Percentiles rank a stretch among this genome's conserved stretches.
phyloP scores from a whole-genome alignment of 371 early-diverging fungal species.

The Blakeslea trispora region DNA sequence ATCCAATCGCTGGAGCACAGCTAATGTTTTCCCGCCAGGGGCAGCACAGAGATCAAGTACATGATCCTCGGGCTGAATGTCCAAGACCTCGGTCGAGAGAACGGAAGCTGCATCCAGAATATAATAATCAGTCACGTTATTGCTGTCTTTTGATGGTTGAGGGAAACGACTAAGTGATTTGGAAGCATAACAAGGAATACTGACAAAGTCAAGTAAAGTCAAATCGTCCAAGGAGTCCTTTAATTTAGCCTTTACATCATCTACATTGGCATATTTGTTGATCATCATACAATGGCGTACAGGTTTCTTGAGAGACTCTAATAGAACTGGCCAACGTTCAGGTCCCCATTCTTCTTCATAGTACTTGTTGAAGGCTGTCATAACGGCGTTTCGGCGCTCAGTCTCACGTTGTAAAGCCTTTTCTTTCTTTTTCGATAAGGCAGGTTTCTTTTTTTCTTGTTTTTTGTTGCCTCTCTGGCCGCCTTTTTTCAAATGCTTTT shows the following conservation, averaged over 20 bases:
- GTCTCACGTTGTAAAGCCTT: constrained; percentile 36
- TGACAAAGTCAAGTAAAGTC: constrained; percentile 35
- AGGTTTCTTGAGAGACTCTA: constrained; percentile 47
- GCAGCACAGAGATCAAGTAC: constrained; percentile 83
- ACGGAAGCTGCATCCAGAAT: constrained; percentile 73
- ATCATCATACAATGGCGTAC: constrained; percentile 54
- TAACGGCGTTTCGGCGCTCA: constrained; percentile 35
- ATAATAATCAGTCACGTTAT: constrained; percentile 50
- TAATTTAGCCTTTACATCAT: constrained; percentile 29
- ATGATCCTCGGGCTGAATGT: constrained; percentile 65
- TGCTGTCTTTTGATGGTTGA: constrained; percentile 38
- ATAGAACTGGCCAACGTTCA: constrained; percentile 53
- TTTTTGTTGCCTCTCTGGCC: constrained; percentile 20
- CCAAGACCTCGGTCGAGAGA: constrained; percentile 61
- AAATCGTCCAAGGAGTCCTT: constrained; percentile 21
- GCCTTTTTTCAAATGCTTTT: constrained; percentile 8
- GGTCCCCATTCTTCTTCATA: constrained; percentile 51
- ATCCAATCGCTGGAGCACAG: constrained; percentile 55
- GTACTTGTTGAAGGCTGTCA: constrained; percentile 40
- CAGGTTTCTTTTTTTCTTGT: constrained; percentile 27
- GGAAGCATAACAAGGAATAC: constrained; percentile 44
- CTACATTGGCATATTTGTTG: constrained; percentile 49
- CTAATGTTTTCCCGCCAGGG: constrained; percentile 72
- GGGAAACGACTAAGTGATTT: constrained; percentile 38
- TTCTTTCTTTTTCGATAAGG: constrained; percentile 40